phyloP scores from a whole-genome alignment of 2,329 filamentous ascomycete genomes.

The Bipolaris victoriae region DNA sequence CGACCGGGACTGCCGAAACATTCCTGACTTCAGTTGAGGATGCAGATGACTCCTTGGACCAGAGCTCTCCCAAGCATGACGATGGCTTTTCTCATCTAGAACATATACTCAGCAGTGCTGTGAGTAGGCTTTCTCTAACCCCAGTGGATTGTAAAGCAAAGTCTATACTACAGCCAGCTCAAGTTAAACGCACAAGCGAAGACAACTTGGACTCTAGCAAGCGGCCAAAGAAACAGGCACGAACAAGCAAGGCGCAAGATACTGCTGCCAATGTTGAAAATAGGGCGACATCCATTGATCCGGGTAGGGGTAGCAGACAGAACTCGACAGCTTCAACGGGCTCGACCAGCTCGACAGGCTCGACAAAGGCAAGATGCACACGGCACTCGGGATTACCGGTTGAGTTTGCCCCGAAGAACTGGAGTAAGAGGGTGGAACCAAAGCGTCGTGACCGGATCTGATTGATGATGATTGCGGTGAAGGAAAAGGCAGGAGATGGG shows the following conservation, averaged over 20 bases:
- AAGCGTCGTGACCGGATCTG: not conserved
- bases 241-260: not conserved
- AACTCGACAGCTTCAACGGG: not conserved
- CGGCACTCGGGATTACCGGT: constrained; percentile 24
- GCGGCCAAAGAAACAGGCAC: not conserved
- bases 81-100: no score
- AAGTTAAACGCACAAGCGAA: not conserved
- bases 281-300: not conserved
- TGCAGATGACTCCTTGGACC: not conserved
- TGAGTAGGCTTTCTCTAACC: no score
- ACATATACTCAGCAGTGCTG: no score
- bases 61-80: no score
- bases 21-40: not conserved
- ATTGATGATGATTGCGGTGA: no score
- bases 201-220: not conserved
- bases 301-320: not conserved
- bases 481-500: no score
- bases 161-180: no score
- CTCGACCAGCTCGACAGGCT: not conserved
- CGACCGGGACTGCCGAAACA: not conserved
- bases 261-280: not conserved
- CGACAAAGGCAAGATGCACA: constrained; percentile 10
- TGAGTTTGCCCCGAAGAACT: constrained; percentile 20
- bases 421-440: constrained; percentile 17
- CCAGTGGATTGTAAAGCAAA: no score